Base-by-base conservation (phyloP, 2,329 filamentous ascomycete genomes). In the Ceratocystis colombiana region DNA sequence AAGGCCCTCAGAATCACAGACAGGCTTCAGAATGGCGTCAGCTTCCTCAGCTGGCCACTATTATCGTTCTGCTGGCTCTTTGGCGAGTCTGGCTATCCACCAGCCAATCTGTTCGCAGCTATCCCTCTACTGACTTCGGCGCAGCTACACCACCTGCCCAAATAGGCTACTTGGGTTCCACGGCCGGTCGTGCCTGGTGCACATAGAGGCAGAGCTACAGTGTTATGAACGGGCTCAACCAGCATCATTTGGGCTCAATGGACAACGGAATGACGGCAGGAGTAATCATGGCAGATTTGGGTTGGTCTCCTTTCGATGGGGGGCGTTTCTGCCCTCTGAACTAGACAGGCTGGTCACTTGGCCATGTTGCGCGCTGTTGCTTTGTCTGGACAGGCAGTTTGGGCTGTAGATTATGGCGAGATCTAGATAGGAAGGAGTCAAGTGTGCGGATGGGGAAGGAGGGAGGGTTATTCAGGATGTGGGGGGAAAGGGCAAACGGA, bases 201-300 rank as follows among this genome's bases (percentile, higher is more conserved):
- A 28, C 53, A 30, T 12, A 57, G 53, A 57, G 53, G 53, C 53
- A 30, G 53, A 57, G 28, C 17, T 50, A 50, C 8, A 50, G 46
- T 57, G 22, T 3, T 17, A 30, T 30, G 25, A 17, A 8, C 53
- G 5, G 50, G 53, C 30, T 22, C 22, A 55, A 33, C 30, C 17
- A 15, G 25, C 22, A 30, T 25, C 53, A 5, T 17, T 17, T n/a
- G 53, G 53, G 53, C 30, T 28, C 28, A 30, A 30, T n/a, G 53
- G 15, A 17, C 6, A 57, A 3, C 4, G 22, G 7, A 17, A 57
- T 57, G 53, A 30, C 3, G 53, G n/a, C 28, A 33, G 53, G 8
- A 33, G 15, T 57, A 22, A 30, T 30, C 22, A 8, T 57, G 53
- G 22, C 25, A 5, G 53, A 33, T 10, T 17, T 30, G 25, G 53